Evolutionary conservation across 352 stramenopile species (phyloP).

Genomic region (Thalassiosira sp.): DNA sequence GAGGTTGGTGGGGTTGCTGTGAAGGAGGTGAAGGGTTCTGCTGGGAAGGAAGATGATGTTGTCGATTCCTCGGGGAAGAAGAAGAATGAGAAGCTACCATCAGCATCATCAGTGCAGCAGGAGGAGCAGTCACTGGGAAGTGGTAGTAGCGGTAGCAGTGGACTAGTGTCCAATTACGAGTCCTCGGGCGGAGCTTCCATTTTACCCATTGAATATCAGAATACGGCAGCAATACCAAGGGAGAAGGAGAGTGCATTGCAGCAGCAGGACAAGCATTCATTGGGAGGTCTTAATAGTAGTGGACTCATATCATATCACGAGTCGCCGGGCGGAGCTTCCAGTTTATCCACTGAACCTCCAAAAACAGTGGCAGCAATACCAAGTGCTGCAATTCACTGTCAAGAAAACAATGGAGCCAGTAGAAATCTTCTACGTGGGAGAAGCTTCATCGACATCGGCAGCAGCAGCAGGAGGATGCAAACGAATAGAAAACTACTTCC

Average conservation of each 20-base stretch:
- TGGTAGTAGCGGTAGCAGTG: background rate
- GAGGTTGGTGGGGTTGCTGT: conserved; percentile 23
- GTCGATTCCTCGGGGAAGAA: no score
- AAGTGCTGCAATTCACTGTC: background rate
- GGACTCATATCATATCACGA: conserved; percentile 4
- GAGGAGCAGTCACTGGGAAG: background rate
- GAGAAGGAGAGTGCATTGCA: no score
- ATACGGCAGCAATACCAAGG: background rate
- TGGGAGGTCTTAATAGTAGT: background rate
- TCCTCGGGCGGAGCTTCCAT: background rate
- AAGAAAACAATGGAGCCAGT: background rate
- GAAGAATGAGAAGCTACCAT: no score
- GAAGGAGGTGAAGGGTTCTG: no score
- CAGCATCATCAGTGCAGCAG: no score
- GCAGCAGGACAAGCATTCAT: background rate
- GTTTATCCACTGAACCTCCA: background rate
- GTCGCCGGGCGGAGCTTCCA: background rate
- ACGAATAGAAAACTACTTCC: no score
- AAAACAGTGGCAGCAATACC: background rate
- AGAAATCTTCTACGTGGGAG: conserved; percentile 15
- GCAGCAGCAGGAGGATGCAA: background rate
- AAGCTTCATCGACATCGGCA: no score
- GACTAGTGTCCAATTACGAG: conserved; percentile 9
- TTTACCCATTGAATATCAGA: background rate
- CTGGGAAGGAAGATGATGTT: no score